Evolutionary conservation across 345 rosid species (phyloP).

Genomic region (Eutrema yunnanense): DNA sequence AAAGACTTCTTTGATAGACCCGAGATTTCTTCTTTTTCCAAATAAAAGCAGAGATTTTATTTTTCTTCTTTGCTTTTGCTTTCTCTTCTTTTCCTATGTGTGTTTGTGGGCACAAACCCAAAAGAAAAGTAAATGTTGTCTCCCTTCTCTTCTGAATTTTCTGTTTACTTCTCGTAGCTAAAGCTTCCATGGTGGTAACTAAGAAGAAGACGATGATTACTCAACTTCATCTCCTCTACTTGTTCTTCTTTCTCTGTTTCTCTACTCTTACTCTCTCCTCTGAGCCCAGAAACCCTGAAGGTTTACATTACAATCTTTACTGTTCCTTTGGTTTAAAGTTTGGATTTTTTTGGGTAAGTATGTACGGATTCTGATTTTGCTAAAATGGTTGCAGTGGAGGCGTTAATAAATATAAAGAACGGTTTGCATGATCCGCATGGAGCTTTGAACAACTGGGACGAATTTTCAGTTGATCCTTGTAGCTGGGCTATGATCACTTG

Average conservation of each 20-base stretch:
- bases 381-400: conserved; percentile 52
- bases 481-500: conserved; percentile 98
- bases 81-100: conserved; percentile 28
- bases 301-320: conserved; percentile 32
- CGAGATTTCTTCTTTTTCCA: not conserved
- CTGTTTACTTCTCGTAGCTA: not conserved
- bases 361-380: not conserved
- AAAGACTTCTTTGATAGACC: conserved; percentile 16
- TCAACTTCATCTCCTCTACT: conserved; percentile 25
- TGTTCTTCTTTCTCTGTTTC: conserved; percentile 27
- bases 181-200: not conserved
- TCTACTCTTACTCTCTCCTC: conserved; percentile 39
- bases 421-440: conserved; percentile 74
- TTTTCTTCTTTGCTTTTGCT: conserved; percentile 18
- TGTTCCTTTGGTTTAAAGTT: not conserved
- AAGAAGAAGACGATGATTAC: not conserved
- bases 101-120: conserved; percentile 20
- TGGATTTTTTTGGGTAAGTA: not conserved
- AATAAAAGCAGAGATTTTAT: not conserved
- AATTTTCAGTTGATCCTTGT: conserved; percentile 91
- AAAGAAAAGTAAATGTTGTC: conserved; percentile 13
- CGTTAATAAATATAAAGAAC: conserved; percentile 55
- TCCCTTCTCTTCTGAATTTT: conserved; percentile 4
- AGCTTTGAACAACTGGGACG: conserved; percentile 87
- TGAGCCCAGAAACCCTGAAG: conserved; percentile 90